Evolutionary conservation across 805 yeast genomes (phyloP).

Genomic region (Saccharomycopsis olivae): DNA sequence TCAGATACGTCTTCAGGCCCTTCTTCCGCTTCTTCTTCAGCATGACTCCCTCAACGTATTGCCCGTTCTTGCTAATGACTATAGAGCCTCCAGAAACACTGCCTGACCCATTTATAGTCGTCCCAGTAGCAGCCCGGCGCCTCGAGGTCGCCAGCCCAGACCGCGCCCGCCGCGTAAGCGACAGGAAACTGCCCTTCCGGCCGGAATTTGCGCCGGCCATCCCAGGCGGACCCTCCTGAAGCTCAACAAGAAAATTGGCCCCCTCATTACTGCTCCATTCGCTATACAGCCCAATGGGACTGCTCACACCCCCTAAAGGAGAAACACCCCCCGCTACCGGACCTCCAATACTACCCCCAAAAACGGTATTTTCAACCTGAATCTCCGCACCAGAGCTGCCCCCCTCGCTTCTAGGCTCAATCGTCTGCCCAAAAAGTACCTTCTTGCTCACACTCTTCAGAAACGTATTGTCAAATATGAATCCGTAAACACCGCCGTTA

Average conservation of each 20-base stretch:
- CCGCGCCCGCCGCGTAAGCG: no score
- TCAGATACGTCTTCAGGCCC: constrained; percentile 75
- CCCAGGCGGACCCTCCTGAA: background rate
- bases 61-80: constrained; percentile 38
- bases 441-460: constrained; percentile 79
- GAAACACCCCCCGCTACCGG: background rate
- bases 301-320: no score
- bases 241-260: background rate
- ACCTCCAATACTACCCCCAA: background rate
- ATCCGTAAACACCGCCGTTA: constrained; percentile 68
- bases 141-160: no score
- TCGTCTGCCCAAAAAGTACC: constrained; percentile 51
- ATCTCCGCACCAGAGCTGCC: constrained; percentile 5
- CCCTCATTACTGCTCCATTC: background rate
- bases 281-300: background rate
- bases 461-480: constrained; percentile 86
- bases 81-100: background rate
- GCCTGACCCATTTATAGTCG: background rate
- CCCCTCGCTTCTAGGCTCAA: constrained; percentile 11
- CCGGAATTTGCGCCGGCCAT: background rate
- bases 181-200: background rate
- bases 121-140: background rate
- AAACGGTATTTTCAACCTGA: constrained; percentile 5
- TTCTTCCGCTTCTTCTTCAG: constrained; percentile 69
- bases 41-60: constrained; percentile 66